These are phyloP conservation scores for Gliomastix tumulicola DNA, from an alignment of 2,329 filamentous ascomycete genomes.

Conservation along the genomic window DNA sequence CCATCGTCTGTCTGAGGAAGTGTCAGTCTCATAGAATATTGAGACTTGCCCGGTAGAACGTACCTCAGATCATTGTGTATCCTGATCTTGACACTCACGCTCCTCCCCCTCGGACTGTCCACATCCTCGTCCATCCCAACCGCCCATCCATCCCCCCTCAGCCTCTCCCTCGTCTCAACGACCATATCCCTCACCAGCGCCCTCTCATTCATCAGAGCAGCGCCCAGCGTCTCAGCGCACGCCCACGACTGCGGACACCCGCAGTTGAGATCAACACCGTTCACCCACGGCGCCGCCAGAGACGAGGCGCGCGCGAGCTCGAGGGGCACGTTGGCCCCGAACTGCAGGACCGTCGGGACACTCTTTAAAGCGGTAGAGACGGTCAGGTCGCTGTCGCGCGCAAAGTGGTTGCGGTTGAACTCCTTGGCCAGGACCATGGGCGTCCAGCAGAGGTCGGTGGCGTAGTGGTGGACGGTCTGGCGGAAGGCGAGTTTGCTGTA, in stretches of 20 bases:
- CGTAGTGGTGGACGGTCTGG: slow-evolving; percentile 57
- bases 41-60: not conserved
- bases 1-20: slow-evolving; percentile 40
- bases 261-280: slow-evolving; percentile 65
- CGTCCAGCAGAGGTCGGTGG: slow-evolving; percentile 61
- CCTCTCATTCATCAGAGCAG: slow-evolving; percentile 60
- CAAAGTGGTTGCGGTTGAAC: slow-evolving; percentile 54
- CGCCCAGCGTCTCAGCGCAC: slow-evolving; percentile 59
- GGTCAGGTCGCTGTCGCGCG: slow-evolving; percentile 49
- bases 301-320: slow-evolving; percentile 58
- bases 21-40: not conserved
- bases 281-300: slow-evolving; percentile 53
- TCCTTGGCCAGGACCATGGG: slow-evolving; percentile 67
- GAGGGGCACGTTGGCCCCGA: slow-evolving; percentile 53
- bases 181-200: slow-evolving; percentile 63
- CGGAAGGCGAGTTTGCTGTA: slow-evolving; percentile 65
- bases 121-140: slow-evolving; percentile 35
- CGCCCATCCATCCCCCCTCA: slow-evolving; percentile 46
- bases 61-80: slow-evolving; percentile 58
- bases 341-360: slow-evolving; percentile 52
- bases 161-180: slow-evolving; percentile 42
- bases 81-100: slow-evolving; percentile 64
- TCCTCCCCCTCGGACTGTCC: slow-evolving; percentile 39
- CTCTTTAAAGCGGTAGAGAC: not conserved
- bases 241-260: slow-evolving; percentile 70